These are phyloP conservation scores for Exsudoporus floridanus DNA, from an alignment of 1,284 basidiomycete species.

Conservation along the genomic window DNA sequence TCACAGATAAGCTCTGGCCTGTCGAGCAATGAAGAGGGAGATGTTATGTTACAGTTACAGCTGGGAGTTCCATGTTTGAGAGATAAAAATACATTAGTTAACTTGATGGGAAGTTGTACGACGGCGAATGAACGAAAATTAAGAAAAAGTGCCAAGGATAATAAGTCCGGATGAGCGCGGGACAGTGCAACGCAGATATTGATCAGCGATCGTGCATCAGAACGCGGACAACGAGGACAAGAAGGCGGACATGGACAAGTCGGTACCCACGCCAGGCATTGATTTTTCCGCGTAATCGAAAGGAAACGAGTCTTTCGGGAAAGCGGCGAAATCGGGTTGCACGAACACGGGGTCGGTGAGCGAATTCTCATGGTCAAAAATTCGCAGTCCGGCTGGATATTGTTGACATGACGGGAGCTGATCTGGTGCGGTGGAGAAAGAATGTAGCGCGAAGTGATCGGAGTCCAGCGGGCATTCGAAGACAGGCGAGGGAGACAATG, in stretches of 20 bases:
- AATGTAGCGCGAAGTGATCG: constrained; percentile 38
- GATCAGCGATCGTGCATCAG: constrained; percentile 16
- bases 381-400: constrained; percentile 22
- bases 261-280: constrained; percentile 23
- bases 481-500: constrained; percentile 24
- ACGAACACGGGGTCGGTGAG: constrained; percentile 14
- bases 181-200: constrained; percentile 2
- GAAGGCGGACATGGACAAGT: constrained; percentile 35
- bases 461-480: constrained; percentile 28
- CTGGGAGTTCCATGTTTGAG: constrained; percentile 16
- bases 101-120: constrained; percentile 9
- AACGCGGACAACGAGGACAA: constrained; percentile 33
- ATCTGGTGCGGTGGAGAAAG: constrained; percentile 49
- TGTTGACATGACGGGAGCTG: constrained; percentile 20
- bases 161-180: constrained; percentile 7
- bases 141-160: constrained; percentile 4
- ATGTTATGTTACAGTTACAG: constrained; percentile 35
- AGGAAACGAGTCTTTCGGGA: constrained; percentile 26
- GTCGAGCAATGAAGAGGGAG: neutral
- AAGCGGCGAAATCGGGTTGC: constrained; percentile 23
- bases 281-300: constrained; percentile 28
- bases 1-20: constrained; percentile 9
- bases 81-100: constrained; percentile 33
- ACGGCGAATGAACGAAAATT: constrained; percentile 8
- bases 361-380: constrained; percentile 21